Conservation (phyloP, 495 filamentous ascomycete species). For the Penicillium odoratum region DNA sequence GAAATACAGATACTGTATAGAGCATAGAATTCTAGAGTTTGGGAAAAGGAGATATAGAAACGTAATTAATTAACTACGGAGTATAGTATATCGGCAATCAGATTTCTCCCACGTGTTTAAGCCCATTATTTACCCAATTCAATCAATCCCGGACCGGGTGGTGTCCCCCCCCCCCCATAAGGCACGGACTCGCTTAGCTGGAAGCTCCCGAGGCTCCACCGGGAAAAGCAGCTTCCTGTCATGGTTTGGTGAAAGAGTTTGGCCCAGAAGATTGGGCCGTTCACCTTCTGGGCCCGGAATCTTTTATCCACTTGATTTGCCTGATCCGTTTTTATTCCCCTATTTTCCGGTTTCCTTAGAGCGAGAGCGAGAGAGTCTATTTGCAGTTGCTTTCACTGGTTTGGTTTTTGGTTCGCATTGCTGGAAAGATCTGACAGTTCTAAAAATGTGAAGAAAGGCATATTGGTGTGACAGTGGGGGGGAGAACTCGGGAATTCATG, state of each 20-base stretch:
- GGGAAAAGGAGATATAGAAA: no score
- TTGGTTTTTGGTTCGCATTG: background rate
- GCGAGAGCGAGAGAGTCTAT: background rate
- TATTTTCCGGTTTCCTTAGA: background rate
- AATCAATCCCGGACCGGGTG: background rate
- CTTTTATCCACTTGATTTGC: conserved; percentile 8
- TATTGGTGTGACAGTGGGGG: background rate
- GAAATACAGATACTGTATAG: no score
- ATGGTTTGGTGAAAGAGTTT: conserved; percentile 11
- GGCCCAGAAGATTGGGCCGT: conserved; percentile 4
- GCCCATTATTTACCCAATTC: background rate
- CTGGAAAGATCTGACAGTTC: background rate
- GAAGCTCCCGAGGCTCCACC: conserved; percentile 11
- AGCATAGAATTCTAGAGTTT: no score
- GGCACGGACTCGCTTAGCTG: conserved; percentile 9
- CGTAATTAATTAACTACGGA: background rate
- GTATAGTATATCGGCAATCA: no score
- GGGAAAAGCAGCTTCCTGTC: conserved; percentile 19
- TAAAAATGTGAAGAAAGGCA: no score
- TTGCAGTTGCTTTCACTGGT: background rate
- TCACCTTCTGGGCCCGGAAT: conserved; percentile 7
- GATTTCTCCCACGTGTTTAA: background rate
- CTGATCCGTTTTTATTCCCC: background rate
- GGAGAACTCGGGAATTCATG: background rate
- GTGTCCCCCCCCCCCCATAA: background rate